Base-by-base conservation (phyloP, 164 flowering plant genomes). In the Euptelea pleiosperma region DNA sequence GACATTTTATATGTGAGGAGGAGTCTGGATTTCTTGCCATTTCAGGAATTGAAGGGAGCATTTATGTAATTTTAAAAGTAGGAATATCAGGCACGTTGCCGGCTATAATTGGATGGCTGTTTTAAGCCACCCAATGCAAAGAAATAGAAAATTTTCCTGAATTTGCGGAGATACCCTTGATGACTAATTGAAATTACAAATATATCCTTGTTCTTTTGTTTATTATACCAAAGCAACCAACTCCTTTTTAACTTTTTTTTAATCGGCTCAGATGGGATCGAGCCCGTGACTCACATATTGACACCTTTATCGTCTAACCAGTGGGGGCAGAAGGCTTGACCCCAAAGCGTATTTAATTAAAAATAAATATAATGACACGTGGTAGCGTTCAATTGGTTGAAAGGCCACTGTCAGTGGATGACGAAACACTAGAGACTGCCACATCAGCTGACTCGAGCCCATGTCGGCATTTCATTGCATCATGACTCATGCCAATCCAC, bases 41-140 rank as follows among this genome's bases (percentile, higher is more conserved):
- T n/a, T n/a, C n/a, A n/a, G n/a, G n/a, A n/a, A n/a, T n/a, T n/a
- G n/a, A n/a, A n/a, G 18, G 8, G 58, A 35, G 34, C n/a, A 39
- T 15, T 25, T 14, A 26, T 3, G 46, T 26, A 55, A 25, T 49
- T 55, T 39, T 5, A 7, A 3, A 0, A 2, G n/a, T 29, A n/a
- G 30, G 26, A 29, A 41, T 18, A 42, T 41, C 36, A 29, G 48
- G 39, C 34, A 57, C 50, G 48, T 57, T 11, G 37, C 37, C 21
- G 26, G 60, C 28, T 39, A 28, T 43, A 39, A 25, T 24, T 54
- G 58, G 45, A 6, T 52, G 6, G 16, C 36, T 29, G 21, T 33
- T 35, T 48, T 26, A 25, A 37, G 31, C 30, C 22, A 24, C 11
- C 44, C 57, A 53, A 11, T 36, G 7, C 25, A 9, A 0, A 49